Base-by-base conservation (phyloP, 345 rosid species). In the Hibiscus syriacus region DNA sequence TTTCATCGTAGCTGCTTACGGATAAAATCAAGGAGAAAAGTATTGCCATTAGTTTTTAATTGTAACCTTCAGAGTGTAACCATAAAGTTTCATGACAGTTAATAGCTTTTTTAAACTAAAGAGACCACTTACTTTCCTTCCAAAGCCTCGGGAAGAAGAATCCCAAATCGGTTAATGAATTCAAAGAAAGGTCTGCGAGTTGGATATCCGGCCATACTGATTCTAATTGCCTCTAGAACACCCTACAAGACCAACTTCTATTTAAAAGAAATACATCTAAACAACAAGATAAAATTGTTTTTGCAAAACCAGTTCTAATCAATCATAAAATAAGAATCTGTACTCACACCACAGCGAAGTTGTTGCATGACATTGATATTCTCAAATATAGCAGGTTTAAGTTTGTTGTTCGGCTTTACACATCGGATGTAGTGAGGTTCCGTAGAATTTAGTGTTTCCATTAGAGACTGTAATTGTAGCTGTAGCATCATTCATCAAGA, bases 381-480 rank as follows among this genome's bases (percentile, higher is more conserved):
- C 83, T 90, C 99, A 76, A 94, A 90, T 74, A 94, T 52, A 19
- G 97, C 91, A 59, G 99, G 99, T 74, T 90, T 94, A 65, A 94
- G 86, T 41, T 73, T 85, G 80, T 94, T 94, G 73, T 94, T 94
- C 53, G 97, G 99, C 83, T 90, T 94, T 66, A 94, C 96, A 80
- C 99, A 94, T 89, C 99, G 83, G 75, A 94, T 77, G 76, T 94
- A 90, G 80, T 94, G 97, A 53, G 99, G 99, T 74, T 94, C 91
- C 0, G 99, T 94, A 71, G 96, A 94, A 70, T 87, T 94, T 70
- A 93, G 68, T 5, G 97, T 94, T 0, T 94, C 98, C 99, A 94
- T 94, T 70, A 94, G 66, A 68, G 70, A 77, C 64, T 87, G 96
- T 41, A 94, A 84, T 86, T 94, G 99, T 39, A 94, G 72, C 99